Evolutionary conservation across 2,329 filamentous ascomycete genomes (phyloP).

Genomic region (Hypocrella siamensis): DNA sequence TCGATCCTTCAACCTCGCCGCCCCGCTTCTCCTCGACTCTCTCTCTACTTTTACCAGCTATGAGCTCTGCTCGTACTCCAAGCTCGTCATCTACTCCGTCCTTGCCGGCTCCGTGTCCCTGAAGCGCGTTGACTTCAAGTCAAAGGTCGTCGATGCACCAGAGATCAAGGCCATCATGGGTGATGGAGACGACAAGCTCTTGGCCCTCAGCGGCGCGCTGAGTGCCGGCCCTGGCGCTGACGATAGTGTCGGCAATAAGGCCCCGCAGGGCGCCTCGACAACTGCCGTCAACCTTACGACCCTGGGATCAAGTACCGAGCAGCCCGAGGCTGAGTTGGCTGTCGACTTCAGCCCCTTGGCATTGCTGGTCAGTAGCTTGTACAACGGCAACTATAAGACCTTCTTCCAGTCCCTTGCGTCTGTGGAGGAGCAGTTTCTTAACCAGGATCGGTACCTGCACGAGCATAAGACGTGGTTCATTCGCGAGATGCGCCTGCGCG

Average conservation of each 20-base stretch:
- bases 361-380: constrained; percentile 77
- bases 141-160: constrained; percentile 93
- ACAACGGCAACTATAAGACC: constrained; percentile 82
- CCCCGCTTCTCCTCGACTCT: constrained; percentile 87
- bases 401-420: constrained; percentile 84
- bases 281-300: constrained; percentile 80
- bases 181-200: constrained; percentile 72
- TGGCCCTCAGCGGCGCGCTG: constrained; percentile 63
- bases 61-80: constrained; percentile 94
- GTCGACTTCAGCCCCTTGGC: constrained; percentile 84
- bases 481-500: constrained; percentile 90
- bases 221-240: constrained; percentile 73
- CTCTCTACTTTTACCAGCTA: constrained; percentile 97
- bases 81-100: constrained; percentile 87
- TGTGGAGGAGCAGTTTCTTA: constrained; percentile 89
- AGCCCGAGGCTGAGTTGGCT: constrained; percentile 63
- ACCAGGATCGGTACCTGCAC: constrained; percentile 83
- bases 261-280: constrained; percentile 29
- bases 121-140: constrained; percentile 97
- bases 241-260: constrained; percentile 51
- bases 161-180: constrained; percentile 97
- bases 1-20: constrained; percentile 77
- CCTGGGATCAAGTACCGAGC: constrained; percentile 53
- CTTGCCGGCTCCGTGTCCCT: constrained; percentile 87
- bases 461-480: constrained; percentile 98